These are phyloP conservation scores for Boletus pseudopeckii DNA, from an alignment of 768 basidiomycete species.

Conservation along the genomic window DNA sequence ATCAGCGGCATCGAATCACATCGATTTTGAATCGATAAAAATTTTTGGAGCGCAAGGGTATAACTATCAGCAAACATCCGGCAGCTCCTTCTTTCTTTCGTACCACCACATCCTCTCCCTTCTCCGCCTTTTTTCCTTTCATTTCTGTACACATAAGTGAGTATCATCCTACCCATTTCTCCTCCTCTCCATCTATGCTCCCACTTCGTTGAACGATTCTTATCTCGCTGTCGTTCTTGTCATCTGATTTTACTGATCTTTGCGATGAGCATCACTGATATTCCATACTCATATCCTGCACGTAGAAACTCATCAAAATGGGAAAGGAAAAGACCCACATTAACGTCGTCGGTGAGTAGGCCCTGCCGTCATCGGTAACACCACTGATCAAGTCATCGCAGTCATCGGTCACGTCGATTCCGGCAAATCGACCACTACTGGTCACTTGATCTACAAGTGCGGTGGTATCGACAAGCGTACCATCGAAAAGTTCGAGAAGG, in stretches of 20 bases:
- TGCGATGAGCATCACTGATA: slow-evolving; percentile 15
- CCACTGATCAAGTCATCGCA: slow-evolving; percentile 37
- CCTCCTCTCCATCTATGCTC: slow-evolving; percentile 23
- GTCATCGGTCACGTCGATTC: slow-evolving; percentile 99
- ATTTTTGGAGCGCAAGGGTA: slow-evolving; percentile 51
- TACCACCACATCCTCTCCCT: slow-evolving; percentile 36
- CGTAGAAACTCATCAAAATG: slow-evolving; percentile 68
- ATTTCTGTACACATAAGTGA: slow-evolving; percentile 43
- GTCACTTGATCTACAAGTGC: slow-evolving; percentile 99
- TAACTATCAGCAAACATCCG: slow-evolving; percentile 56
- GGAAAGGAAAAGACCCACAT: slow-evolving; percentile 96
- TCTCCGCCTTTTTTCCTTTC: slow-evolving; percentile 26
- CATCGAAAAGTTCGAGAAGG: slow-evolving; percentile 99
- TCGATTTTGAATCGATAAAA: slow-evolving; percentile 68
- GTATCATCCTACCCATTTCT: slow-evolving; percentile 22
- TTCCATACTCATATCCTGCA: slow-evolving; percentile 11
- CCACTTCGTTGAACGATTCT: slow-evolving; percentile 7
- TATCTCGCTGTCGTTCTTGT: slow-evolving; percentile 15
- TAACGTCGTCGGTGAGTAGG: slow-evolving; percentile 88
- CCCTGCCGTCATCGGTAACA: slow-evolving; percentile 13
- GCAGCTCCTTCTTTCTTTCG: slow-evolving; percentile 33
- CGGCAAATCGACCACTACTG: slow-evolving; percentile 99
- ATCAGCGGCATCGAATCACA: slow-evolving; percentile 46
- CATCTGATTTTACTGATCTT: slow-evolving; percentile 21
- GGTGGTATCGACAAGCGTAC: slow-evolving; percentile 99